A percentile compares a stretch with the other conserved stretches of the same genome.
Evolutionary conservation across 1,139 yeast genomes (phyloP).

Genomic region (Magnusiomyces paraingens): DNA sequence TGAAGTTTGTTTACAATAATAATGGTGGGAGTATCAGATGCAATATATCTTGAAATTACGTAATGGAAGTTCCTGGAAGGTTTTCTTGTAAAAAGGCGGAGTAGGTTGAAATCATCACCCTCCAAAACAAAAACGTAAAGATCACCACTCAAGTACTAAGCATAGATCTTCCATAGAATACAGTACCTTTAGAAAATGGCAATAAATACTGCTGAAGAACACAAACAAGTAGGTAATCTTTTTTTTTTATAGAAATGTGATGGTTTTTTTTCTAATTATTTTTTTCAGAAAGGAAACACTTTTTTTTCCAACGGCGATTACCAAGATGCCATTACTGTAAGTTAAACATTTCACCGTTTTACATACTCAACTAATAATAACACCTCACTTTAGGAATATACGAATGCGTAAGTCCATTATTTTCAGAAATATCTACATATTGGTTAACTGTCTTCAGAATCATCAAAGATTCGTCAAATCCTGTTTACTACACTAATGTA

Average conservation of each 20-base stretch:
- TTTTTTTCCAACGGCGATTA: conserved; percentile 37
- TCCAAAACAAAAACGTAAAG: too few relatives aligned
- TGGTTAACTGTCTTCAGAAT: conserved; percentile 16
- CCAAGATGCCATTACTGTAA: conserved; percentile 30
- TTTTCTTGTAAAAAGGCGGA: background rate
- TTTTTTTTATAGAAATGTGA: background rate
- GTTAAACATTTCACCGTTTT: conserved; percentile 10
- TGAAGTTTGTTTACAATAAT: background rate
- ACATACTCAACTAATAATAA: background rate
- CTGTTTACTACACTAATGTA: conserved; percentile 29
- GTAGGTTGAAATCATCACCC: too few relatives aligned
- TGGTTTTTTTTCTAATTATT: background rate
- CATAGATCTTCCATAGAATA: too few relatives aligned
- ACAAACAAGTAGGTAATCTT: conserved; percentile 7
- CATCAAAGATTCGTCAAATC: conserved; percentile 26
- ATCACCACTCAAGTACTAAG: too few relatives aligned
- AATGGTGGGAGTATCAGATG: background rate
- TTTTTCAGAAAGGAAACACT: conserved; percentile 25
- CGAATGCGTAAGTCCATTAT: conserved; percentile 25
- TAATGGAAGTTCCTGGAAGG: background rate
- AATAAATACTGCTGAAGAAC: conserved; percentile 10
- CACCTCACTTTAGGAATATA: conserved; percentile 21
- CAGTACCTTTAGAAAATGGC: background rate
- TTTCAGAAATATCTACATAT: background rate
- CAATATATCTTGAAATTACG: background rate